These are phyloP conservation scores for Rostrohypoxylon terebratum DNA, from an alignment of 495 filamentous ascomycete genomes.

Conservation along the genomic window DNA sequence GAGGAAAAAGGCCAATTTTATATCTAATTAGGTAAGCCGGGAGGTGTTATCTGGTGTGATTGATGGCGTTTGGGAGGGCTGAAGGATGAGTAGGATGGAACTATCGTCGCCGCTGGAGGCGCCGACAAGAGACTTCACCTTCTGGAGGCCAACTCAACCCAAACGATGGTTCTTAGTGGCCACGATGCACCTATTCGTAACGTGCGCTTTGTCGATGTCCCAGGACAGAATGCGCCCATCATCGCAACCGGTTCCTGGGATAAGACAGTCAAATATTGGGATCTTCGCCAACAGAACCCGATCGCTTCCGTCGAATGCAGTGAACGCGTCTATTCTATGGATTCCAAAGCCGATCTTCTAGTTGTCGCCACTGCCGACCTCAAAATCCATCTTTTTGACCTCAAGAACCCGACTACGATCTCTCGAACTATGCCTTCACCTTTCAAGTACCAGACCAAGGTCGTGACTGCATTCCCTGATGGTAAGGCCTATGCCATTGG, in stretches of 20 bases:
- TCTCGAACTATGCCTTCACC: slow-evolving; percentile 91
- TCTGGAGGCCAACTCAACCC: slow-evolving; percentile 73
- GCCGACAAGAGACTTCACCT: slow-evolving; percentile 86
- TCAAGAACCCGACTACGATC: slow-evolving; percentile 82
- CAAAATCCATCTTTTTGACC: slow-evolving; percentile 90
- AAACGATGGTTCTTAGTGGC: slow-evolving; percentile 71
- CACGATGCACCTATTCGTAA: slow-evolving; percentile 85
- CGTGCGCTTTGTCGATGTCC: slow-evolving; percentile 78
- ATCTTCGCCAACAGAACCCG: slow-evolving; percentile 73
- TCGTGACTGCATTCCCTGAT: slow-evolving; percentile 91
- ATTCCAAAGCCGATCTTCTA: slow-evolving; percentile 81
- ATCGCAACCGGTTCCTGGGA: slow-evolving; percentile 95
- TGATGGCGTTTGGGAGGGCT: slow-evolving; percentile 13
- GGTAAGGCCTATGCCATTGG: slow-evolving; percentile 88
- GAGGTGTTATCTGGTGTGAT: background rate
- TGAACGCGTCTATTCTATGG: slow-evolving; percentile 91
- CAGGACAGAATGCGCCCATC: slow-evolving; percentile 66
- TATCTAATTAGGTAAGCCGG: slow-evolving; percentile 17
- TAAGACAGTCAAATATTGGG: slow-evolving; percentile 96
- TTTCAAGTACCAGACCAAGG: slow-evolving; percentile 93
- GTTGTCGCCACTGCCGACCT: slow-evolving; percentile 93
- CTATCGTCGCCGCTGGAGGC: slow-evolving; percentile 82
- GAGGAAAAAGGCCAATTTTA: slow-evolving; percentile 27
- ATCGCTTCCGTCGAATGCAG: slow-evolving; percentile 74
- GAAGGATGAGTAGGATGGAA: slow-evolving; percentile 61